Base-by-base conservation (phyloP, 371 early-diverging fungal genomes). In the Lichtheimia ornata region DNA sequence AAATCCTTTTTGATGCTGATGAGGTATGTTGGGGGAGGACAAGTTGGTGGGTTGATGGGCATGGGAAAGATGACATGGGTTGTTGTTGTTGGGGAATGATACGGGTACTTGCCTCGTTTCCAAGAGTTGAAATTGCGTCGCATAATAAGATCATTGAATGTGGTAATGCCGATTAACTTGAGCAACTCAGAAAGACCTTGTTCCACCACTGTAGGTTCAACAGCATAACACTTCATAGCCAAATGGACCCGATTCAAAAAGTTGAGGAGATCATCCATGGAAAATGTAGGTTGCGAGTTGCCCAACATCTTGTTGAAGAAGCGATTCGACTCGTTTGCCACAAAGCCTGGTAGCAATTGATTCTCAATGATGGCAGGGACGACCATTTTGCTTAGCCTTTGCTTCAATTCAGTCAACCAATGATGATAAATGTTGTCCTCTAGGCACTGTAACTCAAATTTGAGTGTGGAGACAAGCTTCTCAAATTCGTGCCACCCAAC, bases 61-160 rank as follows among this genome's bases (percentile, higher is more conserved):
- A 9, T 9, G 6, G 35, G 35, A 11, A 35, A 35, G 35, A 35
- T 35, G 35, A 2, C 9, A 28, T 28, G 28, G 4, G 35, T 11
- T 35, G 9, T 35, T 35, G 9, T 35, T 35, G 35, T 35, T 35
- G 35, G 35, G 35, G 35, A 9, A 22, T 14, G 11, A 28, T 18
- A 18, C 24, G 24, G 14, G 14, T 61, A 65, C 50, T 56, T 70
- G 75, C 90, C 90, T 64, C 94, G 85, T 72, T 93, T 92, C 93
- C 94, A 92, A 24, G 92, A 90, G 66, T 90, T 90, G 63, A 90
- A 92, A 83, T 92, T 91, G 50, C 90, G 84, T 45, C 91, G 85
- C 94, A 96, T 95, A 54, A 99, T 82, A 54, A 99, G 71, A 69
- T 97, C 93, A 74, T 99, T 99, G 75, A 98, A 98, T 0, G 95